Percentiles rank a stretch among this genome's conserved stretches.
Evolutionary conservation across 2,329 filamentous ascomycete genomes (phyloP).

Genomic region (Leptographium wingfieldii): DNA sequence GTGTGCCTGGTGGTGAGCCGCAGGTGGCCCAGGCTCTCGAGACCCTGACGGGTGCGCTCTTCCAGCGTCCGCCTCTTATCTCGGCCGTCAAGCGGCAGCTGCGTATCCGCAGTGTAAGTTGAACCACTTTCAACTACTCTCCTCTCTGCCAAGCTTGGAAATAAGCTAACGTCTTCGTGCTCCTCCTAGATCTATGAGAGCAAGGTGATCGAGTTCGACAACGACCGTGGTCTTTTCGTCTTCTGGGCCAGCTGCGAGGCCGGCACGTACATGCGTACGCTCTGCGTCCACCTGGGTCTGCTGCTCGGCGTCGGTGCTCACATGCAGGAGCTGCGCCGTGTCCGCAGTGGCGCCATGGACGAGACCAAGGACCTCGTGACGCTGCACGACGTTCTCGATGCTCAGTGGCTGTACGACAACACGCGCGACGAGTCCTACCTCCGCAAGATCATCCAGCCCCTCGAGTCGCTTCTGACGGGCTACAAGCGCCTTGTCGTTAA

Average conservation of each 20-base stretch:
- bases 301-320: conserved; percentile 45
- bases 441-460: conserved; percentile 77
- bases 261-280: conserved; percentile 95
- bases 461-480: conserved; percentile 80
- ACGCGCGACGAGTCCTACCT: conserved; percentile 88
- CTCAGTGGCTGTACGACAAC: conserved; percentile 94
- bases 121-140: background rate
- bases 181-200: conserved; percentile 64
- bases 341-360: conserved; percentile 88
- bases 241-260: conserved; percentile 99
- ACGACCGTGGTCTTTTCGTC: conserved; percentile 90
- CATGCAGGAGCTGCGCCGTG: conserved; percentile 96
- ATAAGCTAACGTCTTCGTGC: background rate
- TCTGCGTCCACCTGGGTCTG: conserved; percentile 80
- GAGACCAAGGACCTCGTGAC: conserved; percentile 84
- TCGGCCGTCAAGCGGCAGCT: conserved; percentile 98
- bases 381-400: conserved; percentile 88
- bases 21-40: conserved; percentile 90
- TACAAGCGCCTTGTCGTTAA: conserved; percentile 99
- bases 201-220: conserved; percentile 96
- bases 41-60: conserved; percentile 89
- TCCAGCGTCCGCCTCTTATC: conserved; percentile 93
- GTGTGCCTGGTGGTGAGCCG: conserved; percentile 81
- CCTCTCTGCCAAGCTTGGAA: background rate
- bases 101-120: conserved; percentile 65